Evolutionary conservation across 2,329 filamentous ascomycete genomes (phyloP).

Genomic region (Colletotrichum sp.): DNA sequence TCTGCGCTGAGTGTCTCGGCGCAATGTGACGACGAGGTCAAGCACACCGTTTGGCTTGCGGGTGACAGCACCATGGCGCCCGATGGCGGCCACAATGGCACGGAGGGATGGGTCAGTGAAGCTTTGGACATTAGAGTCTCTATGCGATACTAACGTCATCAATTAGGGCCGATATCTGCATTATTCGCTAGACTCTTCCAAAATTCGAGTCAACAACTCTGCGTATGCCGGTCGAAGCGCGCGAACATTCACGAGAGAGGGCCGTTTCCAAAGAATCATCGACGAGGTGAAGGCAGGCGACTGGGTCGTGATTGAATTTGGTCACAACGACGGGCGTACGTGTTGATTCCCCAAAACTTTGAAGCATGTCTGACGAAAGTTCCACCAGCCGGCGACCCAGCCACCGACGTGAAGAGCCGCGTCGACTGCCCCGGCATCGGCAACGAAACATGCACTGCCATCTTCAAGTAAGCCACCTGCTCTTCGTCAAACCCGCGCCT

Average conservation of each 20-base stretch:
- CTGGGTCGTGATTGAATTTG: conserved; percentile 74
- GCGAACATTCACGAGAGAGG: conserved; percentile 69
- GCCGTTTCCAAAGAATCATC: conserved; percentile 64
- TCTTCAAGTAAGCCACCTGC: conserved; percentile 32
- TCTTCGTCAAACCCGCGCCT: accelerated
- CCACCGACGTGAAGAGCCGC: conserved; percentile 58
- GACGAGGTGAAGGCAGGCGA: conserved; percentile 59
- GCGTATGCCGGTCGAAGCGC: conserved; percentile 72
- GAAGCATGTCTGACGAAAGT: neutral
- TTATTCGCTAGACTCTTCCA: conserved; percentile 41
- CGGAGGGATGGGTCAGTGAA: conserved; percentile 55
- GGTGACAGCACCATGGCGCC: conserved; percentile 67
- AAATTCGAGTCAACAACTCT: conserved; percentile 57
- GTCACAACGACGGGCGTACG: conserved; percentile 70
- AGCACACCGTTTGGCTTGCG: conserved; percentile 56
- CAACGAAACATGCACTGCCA: conserved; percentile 58
- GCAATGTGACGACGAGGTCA: neutral
- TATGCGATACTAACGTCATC: neutral
- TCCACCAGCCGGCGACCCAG: neutral
- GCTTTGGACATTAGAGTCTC: too few relatives aligned
- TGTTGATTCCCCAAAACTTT: neutral
- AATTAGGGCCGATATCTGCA: conserved; percentile 57
- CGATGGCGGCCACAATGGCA: conserved; percentile 42
- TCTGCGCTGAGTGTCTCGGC: neutral
- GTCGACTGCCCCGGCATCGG: conserved; percentile 62